Evolutionary conservation across 164 flowering plant species (phyloP).

Genomic region (Annona squamosa): DNA sequence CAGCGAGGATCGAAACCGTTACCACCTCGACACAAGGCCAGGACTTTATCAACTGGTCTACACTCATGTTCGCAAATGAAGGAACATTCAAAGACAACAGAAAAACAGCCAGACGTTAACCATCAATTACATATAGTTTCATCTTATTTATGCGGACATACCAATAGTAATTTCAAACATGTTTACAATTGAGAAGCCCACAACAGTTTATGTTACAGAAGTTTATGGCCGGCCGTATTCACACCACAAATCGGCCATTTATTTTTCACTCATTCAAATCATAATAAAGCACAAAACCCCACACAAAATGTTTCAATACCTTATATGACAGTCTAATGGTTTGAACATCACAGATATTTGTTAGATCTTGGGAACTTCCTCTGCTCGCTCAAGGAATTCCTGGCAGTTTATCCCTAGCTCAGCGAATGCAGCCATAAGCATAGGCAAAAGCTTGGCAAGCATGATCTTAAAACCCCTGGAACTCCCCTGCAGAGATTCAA

Average conservation of each 20-base stretch:
- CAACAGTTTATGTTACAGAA: neutral
- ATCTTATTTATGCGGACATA: no score
- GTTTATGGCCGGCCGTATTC: neutral
- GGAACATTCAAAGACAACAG: no score
- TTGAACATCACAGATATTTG: neutral
- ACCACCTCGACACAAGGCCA: no score
- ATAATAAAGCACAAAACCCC: neutral
- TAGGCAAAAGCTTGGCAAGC: conserved; percentile 71
- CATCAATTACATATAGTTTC: no score
- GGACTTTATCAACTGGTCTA: no score
- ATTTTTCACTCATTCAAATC: neutral
- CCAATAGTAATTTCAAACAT: no score
- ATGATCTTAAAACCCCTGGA: conserved; percentile 85
- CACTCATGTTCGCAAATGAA: no score
- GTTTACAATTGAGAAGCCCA: neutral
- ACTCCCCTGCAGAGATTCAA: conserved; percentile 26
- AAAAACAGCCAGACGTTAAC: no score
- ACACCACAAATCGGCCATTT: neutral
- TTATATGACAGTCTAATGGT: neutral
- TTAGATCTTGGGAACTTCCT: conserved; percentile 12
- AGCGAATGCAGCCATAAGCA: conserved; percentile 58
- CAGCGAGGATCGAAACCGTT: no score
- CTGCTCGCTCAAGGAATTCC: conserved; percentile 20
- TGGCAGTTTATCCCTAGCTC: conserved; percentile 60
- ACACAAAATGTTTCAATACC: neutral